Base-by-base conservation (phyloP, 805 yeast genomes). In the Kazachstania martiniae region DNA sequence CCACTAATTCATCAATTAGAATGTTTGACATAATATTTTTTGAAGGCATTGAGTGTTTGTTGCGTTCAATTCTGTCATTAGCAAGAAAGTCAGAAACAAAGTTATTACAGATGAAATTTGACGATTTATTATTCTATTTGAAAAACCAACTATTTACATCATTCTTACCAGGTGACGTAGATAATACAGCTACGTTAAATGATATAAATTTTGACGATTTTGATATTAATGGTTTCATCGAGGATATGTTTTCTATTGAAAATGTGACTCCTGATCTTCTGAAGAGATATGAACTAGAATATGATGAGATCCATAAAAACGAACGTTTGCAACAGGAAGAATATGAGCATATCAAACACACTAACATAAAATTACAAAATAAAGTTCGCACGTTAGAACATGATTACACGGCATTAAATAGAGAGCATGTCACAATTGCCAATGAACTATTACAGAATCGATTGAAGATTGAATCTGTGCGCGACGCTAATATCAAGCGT, bases 361-460 rank as follows among this genome's bases (percentile, higher is more conserved):
- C 72, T 32, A 89, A 87, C 56, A 81, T 83, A 8, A 69, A 72
- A 36, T 60, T 89, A 36, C 71, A 84, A 17, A 70, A 74, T 41
- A 80, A 82, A 41, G 79, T 87, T 35, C 70, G 82, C 47, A 66
- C 72, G 36, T 63, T 85, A 28, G 95, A 89, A 55, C 62, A 74
- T n/a, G 70, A 77, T 13, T 75, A 77, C 46, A 72, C 80, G 3
- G 62, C 71, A 2, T 61, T 89, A 36, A 86, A 83, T 49, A 66
- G 72, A 39, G 95, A 86, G 47, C 95, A 91, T 53, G 73, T 86
- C 19, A 81, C 74, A 34, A 72, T 86, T 26, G 94, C 94, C 5
- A 87, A 87, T 57, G 84, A 77, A 42, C 72, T 91, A 76, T 82
- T 89, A 18, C 74, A 72, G 41, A 78, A 81, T 25, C 76, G 87